These are phyloP conservation scores for Circinella minor DNA, from an alignment of 371 early-diverging fungal genomes.

Conservation along the genomic window DNA sequence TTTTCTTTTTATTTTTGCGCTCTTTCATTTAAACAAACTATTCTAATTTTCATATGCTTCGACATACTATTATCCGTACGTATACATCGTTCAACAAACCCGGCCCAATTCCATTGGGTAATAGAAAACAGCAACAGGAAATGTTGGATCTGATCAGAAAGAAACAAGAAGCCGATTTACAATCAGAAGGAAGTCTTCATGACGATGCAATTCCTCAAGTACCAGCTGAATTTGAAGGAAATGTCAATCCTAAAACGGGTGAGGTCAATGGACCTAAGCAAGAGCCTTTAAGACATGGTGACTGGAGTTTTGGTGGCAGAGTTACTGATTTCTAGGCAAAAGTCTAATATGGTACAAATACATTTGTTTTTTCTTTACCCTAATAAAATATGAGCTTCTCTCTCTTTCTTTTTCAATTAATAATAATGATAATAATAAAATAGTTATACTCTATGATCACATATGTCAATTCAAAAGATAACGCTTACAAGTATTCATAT, in stretches of 20 bases:
- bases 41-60: slow-evolving; percentile 10
- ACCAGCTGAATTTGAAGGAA: slow-evolving; percentile 70
- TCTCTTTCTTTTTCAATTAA: neutral
- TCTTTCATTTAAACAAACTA: neutral
- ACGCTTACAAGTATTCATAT: neutral
- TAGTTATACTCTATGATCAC: no score
- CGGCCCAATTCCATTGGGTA: slow-evolving; percentile 78
- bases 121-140: slow-evolving; percentile 72
- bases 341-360: neutral
- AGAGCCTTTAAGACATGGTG: slow-evolving; percentile 87
- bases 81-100: slow-evolving; percentile 56
- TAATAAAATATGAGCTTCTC: neutral
- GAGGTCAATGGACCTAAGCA: slow-evolving; percentile 86
- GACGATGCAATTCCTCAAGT: slow-evolving; percentile 61
- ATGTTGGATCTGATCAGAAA: slow-evolving; percentile 71
- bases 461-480: no score
- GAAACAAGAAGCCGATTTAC: slow-evolving; percentile 39
- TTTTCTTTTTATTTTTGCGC: neutral
- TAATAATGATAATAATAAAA: no score
- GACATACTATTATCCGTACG: slow-evolving; percentile 18
- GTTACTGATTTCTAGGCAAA: slow-evolving; percentile 77
- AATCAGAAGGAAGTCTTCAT: slow-evolving; percentile 49
- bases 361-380: neutral
- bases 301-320: slow-evolving; percentile 89
- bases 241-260: slow-evolving; percentile 81